These are phyloP conservation scores for Cryoendolithus antarcticus DNA, from an alignment of 2,329 filamentous ascomycete genomes.

Conservation along the genomic window DNA sequence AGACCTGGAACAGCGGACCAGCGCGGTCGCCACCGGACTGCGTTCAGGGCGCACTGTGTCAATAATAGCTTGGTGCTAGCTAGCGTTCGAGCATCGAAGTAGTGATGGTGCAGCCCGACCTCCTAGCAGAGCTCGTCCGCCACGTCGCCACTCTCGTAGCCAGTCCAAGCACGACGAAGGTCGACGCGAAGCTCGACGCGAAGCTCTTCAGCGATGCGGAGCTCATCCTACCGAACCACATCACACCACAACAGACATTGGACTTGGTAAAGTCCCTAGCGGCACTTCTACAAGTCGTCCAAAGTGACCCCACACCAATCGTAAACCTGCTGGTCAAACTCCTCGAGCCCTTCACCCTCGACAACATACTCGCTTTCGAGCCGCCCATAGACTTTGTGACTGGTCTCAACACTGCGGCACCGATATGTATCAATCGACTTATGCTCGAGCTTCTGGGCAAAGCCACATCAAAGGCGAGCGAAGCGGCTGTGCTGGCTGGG, in stretches of 20 bases:
- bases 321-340: slow-evolving; percentile 41
- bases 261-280: slow-evolving; percentile 35
- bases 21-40: too few species aligned
- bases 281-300: slow-evolving; percentile 38
- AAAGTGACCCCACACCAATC: slow-evolving; percentile 46
- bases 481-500: slow-evolving; percentile 47
- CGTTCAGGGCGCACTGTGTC: too few species aligned
- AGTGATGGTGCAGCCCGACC: neutral
- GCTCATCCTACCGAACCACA: slow-evolving; percentile 30
- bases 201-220: slow-evolving; percentile 38
- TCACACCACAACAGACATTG: slow-evolving; percentile 20
- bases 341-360: slow-evolving; percentile 36
- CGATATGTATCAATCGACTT: slow-evolving; percentile 32
- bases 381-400: slow-evolving; percentile 41
- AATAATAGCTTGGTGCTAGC: too few species aligned
- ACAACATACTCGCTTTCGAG: slow-evolving; percentile 34
- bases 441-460: slow-evolving; percentile 45
- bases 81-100: too few species aligned
- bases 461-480: slow-evolving; percentile 37
- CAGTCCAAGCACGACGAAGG: slow-evolving; percentile 29
- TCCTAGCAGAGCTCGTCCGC: slow-evolving; percentile 17
- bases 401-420: slow-evolving; percentile 38
- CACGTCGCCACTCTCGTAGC: slow-evolving; percentile 34
- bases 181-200: slow-evolving; percentile 35
- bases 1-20: too few species aligned